A percentile compares a stretch with the other conserved stretches of the same genome.
Evolutionary conservation across 208 protist genomes (phyloP).

Genomic region (Balamuthia mandrillaris): DNA sequence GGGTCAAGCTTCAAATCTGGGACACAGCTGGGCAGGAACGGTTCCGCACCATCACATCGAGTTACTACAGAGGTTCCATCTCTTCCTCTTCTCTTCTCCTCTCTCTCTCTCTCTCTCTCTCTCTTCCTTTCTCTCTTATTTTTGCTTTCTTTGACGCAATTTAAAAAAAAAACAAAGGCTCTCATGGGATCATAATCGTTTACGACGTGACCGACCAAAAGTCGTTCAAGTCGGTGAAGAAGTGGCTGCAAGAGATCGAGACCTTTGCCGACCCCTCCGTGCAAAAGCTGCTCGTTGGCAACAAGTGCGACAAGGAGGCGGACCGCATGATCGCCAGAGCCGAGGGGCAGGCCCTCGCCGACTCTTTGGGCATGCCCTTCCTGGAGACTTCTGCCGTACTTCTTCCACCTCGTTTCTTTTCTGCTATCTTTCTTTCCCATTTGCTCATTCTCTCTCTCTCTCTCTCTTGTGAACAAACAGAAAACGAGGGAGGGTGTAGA

Average conservation of each 20-base stretch:
- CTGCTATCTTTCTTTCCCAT: too few relatives aligned
- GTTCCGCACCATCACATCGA: neutral
- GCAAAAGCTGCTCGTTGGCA: neutral
- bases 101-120: neutral
- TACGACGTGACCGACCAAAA: neutral
- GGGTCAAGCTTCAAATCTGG: conserved; percentile 95
- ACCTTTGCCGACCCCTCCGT: neutral
- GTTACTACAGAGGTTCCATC: neutral
- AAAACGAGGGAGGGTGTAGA: too few relatives aligned
- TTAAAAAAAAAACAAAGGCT: too few relatives aligned
- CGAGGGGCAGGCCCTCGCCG: neutral
- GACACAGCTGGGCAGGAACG: conserved; percentile 83
- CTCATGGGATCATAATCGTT: neutral
- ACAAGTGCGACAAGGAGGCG: neutral
- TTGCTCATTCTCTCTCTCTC: too few relatives aligned
- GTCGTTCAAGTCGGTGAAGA: neutral
- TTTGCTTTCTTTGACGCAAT: neutral
- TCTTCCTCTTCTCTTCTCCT: neutral
- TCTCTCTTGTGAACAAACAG: too few relatives aligned
- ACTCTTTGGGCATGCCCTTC: neutral
- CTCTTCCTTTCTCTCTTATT: neutral
- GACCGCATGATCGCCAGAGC: neutral
- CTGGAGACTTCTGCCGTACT: neutral
- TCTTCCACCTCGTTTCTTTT: too few relatives aligned
- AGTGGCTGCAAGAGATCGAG: neutral